phyloP scores from a whole-genome alignment of 2,329 filamentous ascomycete species.

The Calonectria hawksworthii region DNA sequence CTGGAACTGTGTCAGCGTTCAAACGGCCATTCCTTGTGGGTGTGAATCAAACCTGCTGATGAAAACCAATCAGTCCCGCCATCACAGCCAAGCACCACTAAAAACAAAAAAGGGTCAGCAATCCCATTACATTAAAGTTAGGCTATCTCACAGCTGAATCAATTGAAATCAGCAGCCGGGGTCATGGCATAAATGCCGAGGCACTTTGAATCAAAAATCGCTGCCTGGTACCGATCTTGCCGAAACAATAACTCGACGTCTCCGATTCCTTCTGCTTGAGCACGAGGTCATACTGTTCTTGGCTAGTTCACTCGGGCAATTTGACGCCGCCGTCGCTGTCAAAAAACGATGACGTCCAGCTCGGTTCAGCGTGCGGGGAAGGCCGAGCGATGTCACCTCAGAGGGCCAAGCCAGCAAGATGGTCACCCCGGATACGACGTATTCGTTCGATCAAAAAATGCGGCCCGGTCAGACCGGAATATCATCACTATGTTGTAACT shows the following conservation, averaged over 20 bases:
- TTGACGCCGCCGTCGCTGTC: background rate
- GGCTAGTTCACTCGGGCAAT: background rate
- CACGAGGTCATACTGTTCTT: background rate
- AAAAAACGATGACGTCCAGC: slow-evolving; percentile 5
- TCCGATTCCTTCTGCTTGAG: background rate
- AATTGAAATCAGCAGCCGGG: background rate
- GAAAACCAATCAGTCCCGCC: background rate
- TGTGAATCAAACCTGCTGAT: background rate
- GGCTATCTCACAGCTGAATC: background rate
- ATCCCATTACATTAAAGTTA: background rate
- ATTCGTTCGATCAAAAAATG: slow-evolving; percentile 1
- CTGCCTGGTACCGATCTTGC: background rate
- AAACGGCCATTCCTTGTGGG: background rate
- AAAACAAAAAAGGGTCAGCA: background rate
- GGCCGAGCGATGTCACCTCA: slow-evolving; percentile 11
- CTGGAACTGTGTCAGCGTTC: slow-evolving; percentile 5
- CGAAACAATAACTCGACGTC: background rate
- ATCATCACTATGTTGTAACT: background rate
- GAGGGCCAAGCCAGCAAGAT: background rate
- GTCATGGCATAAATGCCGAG: background rate
- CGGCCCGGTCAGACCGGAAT: background rate
- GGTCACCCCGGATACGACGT: slow-evolving; percentile 18
- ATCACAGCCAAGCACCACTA: background rate
- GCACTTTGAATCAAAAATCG: background rate
- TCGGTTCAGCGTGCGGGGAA: slow-evolving; percentile 16